Base-by-base conservation (phyloP, 2,329 filamentous ascomycete genomes). In the Aspergillus carbonarius region DNA sequence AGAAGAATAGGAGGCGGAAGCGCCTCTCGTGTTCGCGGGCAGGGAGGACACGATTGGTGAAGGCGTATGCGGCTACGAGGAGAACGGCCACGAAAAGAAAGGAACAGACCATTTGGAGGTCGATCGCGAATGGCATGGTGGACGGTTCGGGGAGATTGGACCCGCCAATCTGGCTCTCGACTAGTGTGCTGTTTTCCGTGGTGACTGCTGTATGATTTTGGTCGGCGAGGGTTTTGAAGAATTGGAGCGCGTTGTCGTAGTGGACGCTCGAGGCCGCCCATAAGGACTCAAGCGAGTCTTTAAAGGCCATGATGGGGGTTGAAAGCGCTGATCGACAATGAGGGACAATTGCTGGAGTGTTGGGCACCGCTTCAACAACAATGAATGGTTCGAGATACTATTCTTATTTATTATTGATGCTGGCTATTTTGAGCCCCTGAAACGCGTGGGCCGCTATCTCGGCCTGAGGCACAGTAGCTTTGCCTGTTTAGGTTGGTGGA, bases 1-100 rank as follows among this genome's bases (percentile, higher is more conserved):
- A 97, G 77, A 96, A 85, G 82, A 96, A 96, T 64, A 97, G 87
- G 72, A 90, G 79, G 61, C 92, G 91, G 57, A 86, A 84, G 37
- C 78, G 72, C 1, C 83, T 76, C 10, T 86, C 80, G n/a, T 32
- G 15, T 2, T n/a, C 34, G 1, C 79, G 70, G 17, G 77, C 71
- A 4, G 88, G 84, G 25, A 89, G 80, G 9, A 83, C 71, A 42
- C 69, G 67, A 17, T 76, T 67, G 42, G 82, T 83, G 54, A 79
- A 74, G 30, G 76, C 27, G 69, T 83, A 84, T 49, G 85, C 30
- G 30, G 7, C 83, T 54, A 78, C 72, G 23, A 77, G 77, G 66
- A 87, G 2, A 78, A 78, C 49, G 86, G 76, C 23, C 82, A 80
- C 44, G 82, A 79, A 46, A 87, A 78, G 57, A 83, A 86, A 60